Evolutionary conservation across 345 rosid species (phyloP), one percentile per base, ranked within the genome.

Genomic region (Theobroma cacao): DNA sequence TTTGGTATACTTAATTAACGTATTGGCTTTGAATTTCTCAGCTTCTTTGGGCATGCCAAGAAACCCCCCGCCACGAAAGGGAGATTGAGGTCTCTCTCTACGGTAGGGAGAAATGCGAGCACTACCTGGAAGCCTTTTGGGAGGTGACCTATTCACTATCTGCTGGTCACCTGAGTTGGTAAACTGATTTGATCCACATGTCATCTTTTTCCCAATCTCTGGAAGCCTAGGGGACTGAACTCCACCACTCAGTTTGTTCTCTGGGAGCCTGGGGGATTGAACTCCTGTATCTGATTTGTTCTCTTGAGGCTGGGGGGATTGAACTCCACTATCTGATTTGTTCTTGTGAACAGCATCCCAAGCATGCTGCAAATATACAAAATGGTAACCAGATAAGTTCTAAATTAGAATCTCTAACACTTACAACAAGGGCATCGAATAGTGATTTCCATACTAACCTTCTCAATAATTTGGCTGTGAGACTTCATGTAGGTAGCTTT

Each of bases 31-130:
- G 65, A 72, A 56, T 77, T 76, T 85, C 80, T 85, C 93, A 4
- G 89, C 85, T 77, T 90, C 95, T 75, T 87, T 92, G 33, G 92
- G 88, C 74, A 84, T 72, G 34, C 92, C 93, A 4, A 50, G 88
- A 77, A 82, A 83, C 67, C 89, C 86, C 26, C 65, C 76, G 56
- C 87, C 88, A 28, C 82, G 85, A 63, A 86, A 88, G 5, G 92
- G 87, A 62, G 94, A 90, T 74, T 80, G 87, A 70, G 87, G 84
- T 17, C 83, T 83, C 83, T 80, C 90, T 38, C 83, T 88, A 40
- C 86, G 88, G 62, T 83, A 89, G 17, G 94, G 92, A 74, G 92
- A 88, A 75, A 89, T 76, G 45, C 78, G 77, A 14, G 74, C 78
- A 15, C 77, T 56, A 58, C 88, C 81, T 48, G 92, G 22, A 24